phyloP scores from a whole-genome alignment of 305 asterid genomes.

The Fraxinus ornus region DNA sequence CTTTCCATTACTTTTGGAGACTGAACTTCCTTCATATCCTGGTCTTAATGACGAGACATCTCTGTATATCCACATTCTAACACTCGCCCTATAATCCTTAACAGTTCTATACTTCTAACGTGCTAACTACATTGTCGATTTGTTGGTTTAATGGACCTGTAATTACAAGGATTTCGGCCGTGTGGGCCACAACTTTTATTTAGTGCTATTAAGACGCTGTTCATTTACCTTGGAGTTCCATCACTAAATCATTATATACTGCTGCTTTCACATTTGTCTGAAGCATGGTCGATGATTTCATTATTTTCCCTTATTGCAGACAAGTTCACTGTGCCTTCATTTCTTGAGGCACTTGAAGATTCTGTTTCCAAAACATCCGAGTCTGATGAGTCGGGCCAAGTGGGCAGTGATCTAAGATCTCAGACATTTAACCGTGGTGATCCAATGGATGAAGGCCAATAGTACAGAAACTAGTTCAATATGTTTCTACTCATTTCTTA shows the following conservation, averaged over 20 bases:
- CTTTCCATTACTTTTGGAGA: background rate
- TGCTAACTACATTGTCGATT: background rate
- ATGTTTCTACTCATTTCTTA: background rate
- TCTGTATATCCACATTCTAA: background rate
- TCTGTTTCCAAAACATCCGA: constrained; percentile 39
- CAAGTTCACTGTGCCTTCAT: constrained; percentile 79
- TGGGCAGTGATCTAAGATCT: constrained; percentile 46
- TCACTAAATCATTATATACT: background rate
- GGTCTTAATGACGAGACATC: background rate
- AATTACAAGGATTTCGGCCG: background rate
- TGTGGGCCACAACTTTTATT: background rate
- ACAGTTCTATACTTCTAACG: background rate
- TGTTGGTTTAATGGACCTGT: background rate
- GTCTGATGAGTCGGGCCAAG: constrained; percentile 41
- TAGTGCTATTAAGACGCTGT: background rate
- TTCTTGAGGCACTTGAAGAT: constrained; percentile 98
- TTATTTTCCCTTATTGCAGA: constrained; percentile 43
- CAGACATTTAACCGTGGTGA: constrained; percentile 49
- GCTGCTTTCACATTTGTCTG: background rate
- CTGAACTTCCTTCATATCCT: background rate
- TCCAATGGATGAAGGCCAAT: constrained; percentile 82
- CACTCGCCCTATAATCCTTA: background rate
- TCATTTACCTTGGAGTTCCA: background rate
- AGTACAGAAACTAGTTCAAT: constrained; percentile 15
- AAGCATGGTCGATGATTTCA: constrained; percentile 4